Percentiles rank a stretch among this genome's conserved stretches.
These are phyloP conservation scores for Diaporthe vaccinii DNA, from an alignment of 2,329 filamentous ascomycete species.

Conservation along the genomic window DNA sequence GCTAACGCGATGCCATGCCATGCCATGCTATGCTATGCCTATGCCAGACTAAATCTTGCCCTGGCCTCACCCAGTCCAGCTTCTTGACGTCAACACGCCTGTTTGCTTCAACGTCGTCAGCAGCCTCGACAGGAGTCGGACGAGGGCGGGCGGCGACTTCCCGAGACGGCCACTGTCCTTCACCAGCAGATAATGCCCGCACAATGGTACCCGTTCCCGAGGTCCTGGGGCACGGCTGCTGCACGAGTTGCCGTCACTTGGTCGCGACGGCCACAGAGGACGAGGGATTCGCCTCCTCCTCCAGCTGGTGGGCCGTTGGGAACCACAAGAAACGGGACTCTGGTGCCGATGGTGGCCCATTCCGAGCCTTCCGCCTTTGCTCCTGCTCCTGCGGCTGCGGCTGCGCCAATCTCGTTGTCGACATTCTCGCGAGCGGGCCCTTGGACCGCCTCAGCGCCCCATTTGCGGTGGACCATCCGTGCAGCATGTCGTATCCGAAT, in stretches of 20 bases:
- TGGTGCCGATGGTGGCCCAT: conserved; percentile 34
- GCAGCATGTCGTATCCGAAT: conserved; percentile 39
- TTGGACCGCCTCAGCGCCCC: conserved; percentile 32
- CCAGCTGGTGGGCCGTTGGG: background rate
- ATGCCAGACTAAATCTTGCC: conserved; percentile 18
- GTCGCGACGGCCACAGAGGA: background rate
- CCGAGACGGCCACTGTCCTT: background rate
- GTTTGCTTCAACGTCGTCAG: conserved; percentile 2
- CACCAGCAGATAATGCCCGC: background rate
- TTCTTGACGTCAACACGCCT: background rate
- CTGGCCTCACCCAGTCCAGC: conserved; percentile 17
- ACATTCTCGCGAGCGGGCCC: conserved; percentile 35
- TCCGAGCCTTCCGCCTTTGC: conserved; percentile 37
- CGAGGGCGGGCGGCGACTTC: conserved; percentile 3
- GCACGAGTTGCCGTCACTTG: conserved; percentile 17
- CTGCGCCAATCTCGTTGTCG: conserved; percentile 22
- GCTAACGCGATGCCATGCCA: conserved; percentile 42
- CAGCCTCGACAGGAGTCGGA: conserved; percentile 12
- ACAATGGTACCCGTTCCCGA: background rate
- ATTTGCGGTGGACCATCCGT: conserved; percentile 26
- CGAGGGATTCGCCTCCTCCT: conserved; percentile 27
- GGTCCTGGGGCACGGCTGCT: conserved; percentile 11
- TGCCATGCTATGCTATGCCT: conserved; percentile 26
- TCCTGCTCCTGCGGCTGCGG: conserved; percentile 12
- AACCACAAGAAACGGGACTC: conserved; percentile 24